Base-by-base conservation (phyloP, 2,329 filamentous ascomycete species). In the Paraphoma sp. region DNA sequence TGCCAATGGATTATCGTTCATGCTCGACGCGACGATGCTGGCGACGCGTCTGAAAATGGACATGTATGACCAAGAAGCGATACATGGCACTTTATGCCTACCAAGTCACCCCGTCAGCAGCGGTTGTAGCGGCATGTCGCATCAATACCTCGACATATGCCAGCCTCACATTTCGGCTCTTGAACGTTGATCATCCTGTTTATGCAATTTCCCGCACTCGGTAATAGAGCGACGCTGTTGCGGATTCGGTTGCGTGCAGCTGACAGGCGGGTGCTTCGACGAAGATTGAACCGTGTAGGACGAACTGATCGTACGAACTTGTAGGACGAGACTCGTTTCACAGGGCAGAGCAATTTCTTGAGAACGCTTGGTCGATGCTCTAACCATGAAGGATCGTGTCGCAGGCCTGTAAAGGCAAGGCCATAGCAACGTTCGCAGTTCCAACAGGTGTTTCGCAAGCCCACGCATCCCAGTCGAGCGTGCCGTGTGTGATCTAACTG, bases 221-320 rank as follows among this genome's bases (percentile, higher is more conserved):
- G 56, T 51, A 49, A 51, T 40, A 36, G 51, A 48, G 46, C 46
- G 56, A 47, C 40, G 18, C 53, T 38, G 49, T 36, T 57, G 45
- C 56, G 51, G 56, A 53, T 48, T 56, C 54, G 53, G 63, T 48
- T 57, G 52, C 36, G 29, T 62, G 57, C 54, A 55, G 58, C 52
- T 62, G 65, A 64, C 62, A 68, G 50, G 41, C 43, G 57, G 63
- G 53, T 58, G 57, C 53, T 57, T 57, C 54, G 50, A 42, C 30
- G 41, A 30, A 31, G 43, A 6, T 29, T 30, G 43, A 40, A 40
- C 31, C 14, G 30, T 3, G 31, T 38, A 51, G 38, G 49, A 51
- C 49, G 49, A 51, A 45, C 42, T 48, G 17, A 31, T 51, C 17
- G 42, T 18, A 45, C 42, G 42, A 46, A 51, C 41, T 38, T 5